These are phyloP conservation scores for Mucor lusitanicus DNA, from an alignment of 371 early-diverging fungal genomes.

Conservation along the genomic window DNA sequence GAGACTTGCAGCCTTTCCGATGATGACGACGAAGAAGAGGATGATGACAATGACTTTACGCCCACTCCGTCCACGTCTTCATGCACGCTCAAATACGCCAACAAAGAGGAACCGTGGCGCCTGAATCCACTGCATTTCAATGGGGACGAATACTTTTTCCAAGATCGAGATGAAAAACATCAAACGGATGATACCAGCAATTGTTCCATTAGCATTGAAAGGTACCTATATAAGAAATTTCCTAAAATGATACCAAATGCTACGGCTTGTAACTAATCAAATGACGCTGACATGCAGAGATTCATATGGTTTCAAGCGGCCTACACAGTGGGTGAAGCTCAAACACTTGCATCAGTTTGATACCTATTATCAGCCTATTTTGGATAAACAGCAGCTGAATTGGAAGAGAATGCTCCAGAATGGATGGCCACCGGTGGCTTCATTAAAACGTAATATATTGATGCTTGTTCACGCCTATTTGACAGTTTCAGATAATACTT, in stretches of 20 bases:
- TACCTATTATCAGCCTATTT: constrained; percentile 48
- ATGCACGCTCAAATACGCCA: not conserved
- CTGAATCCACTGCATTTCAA: not conserved
- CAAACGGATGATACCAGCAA: not conserved
- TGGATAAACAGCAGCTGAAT: constrained; percentile 47
- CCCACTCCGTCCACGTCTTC: not conserved
- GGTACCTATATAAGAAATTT: constrained; percentile 4
- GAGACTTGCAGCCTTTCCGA: not conserved
- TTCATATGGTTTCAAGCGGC: constrained; percentile 65
- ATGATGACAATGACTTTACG: not conserved
- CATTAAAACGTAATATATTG: constrained; percentile 46
- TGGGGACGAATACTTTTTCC: constrained; percentile 11
- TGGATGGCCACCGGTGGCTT: constrained; percentile 14
- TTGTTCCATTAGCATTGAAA: constrained; percentile 7
- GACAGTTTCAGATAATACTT: not conserved
- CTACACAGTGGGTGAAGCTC: constrained; percentile 55
- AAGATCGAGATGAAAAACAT: constrained; percentile 11
- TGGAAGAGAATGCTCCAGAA: constrained; percentile 47
- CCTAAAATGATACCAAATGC: not conserved
- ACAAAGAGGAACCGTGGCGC: constrained; percentile 12
- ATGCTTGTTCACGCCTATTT: not conserved
- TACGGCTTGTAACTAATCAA: not conserved
- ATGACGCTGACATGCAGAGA: constrained; percentile 38
- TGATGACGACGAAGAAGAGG: not conserved
- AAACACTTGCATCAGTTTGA: constrained; percentile 57